Evolutionary conservation across 345 rosid genomes (phyloP).

Genomic region (Populus deltoides): DNA sequence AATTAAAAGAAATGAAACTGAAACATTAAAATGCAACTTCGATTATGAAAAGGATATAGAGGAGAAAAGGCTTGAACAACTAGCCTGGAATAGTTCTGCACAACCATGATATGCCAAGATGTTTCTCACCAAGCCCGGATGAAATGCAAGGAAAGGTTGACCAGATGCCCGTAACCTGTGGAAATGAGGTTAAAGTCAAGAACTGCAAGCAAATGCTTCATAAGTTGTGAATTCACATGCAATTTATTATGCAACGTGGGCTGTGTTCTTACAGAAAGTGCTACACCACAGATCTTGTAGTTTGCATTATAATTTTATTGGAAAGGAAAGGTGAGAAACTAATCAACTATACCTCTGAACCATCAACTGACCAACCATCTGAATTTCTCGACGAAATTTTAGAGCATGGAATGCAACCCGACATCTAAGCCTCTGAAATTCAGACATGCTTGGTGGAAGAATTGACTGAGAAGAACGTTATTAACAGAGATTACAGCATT

Average conservation of each 20-base stretch:
- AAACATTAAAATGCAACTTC: not conserved
- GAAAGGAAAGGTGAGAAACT: not conserved
- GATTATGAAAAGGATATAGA: slow-evolving; percentile 8
- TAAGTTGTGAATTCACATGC: not conserved
- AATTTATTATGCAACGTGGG: not conserved
- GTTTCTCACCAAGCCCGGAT: slow-evolving; percentile 83
- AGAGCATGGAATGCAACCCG: slow-evolving; percentile 97
- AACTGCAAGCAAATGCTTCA: slow-evolving; percentile 6
- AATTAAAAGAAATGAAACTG: not conserved
- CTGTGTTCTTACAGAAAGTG: not conserved
- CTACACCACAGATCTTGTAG: not conserved
- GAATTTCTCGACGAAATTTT: slow-evolving; percentile 82
- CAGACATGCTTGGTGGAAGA: slow-evolving; percentile 78
- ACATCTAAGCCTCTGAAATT: slow-evolving; percentile 93
- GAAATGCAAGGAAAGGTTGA: slow-evolving; percentile 79
- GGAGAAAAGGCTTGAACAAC: slow-evolving; percentile 19
- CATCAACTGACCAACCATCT: slow-evolving; percentile 68
- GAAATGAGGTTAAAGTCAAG: slow-evolving; percentile 17
- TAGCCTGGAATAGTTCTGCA: slow-evolving; percentile 96
- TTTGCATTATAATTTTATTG: not conserved
- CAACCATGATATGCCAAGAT: slow-evolving; percentile 96
- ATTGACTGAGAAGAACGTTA: slow-evolving; percentile 51
- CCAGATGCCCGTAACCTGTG: slow-evolving; percentile 73
- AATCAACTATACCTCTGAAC: slow-evolving; percentile 64
- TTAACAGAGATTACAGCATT: not conserved